Percentiles rank a stretch among this genome's conserved stretches.
phyloP scores from a whole-genome alignment of 1,139 yeast genomes.

The Geotrichum restrictum region DNA sequence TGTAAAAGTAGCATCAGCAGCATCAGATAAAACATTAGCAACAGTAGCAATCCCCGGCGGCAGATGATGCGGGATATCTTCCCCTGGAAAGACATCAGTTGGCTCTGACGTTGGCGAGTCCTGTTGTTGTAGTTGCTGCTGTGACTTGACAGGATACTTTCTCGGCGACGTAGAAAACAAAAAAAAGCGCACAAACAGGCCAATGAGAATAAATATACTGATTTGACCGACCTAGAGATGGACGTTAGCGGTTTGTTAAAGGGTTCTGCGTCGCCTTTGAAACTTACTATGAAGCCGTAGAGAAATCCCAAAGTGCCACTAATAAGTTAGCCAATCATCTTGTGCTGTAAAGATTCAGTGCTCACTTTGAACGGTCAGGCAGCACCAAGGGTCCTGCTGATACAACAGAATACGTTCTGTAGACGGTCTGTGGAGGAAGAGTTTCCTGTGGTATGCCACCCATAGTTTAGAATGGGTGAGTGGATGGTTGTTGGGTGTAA shows the following conservation, averaged over 20 bases:
- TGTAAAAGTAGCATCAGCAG: no score
- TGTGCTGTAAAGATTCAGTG: not conserved
- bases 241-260: not conserved
- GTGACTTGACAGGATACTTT: constrained; percentile 12
- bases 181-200: constrained; percentile 77
- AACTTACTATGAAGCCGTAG: constrained; percentile 21
- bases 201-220: constrained; percentile 68
- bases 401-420: constrained; percentile 13
- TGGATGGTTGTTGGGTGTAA: not conserved
- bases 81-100: not conserved
- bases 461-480: not conserved
- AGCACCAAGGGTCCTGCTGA: not conserved
- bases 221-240: constrained; percentile 57
- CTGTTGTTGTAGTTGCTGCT: constrained; percentile 1
- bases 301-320: constrained; percentile 20
- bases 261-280: not conserved
- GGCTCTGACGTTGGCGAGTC: constrained; percentile 23
- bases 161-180: constrained; percentile 70
- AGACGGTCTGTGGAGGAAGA: constrained; percentile 7
- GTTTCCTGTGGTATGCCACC: not conserved
- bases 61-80: not conserved
- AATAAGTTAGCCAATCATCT: not conserved
- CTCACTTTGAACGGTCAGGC: constrained; percentile 11
- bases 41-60: not conserved
- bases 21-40: no score